Conservation (phyloP, 208 protist genomes). For the Trypanosoma scelopori region DNA sequence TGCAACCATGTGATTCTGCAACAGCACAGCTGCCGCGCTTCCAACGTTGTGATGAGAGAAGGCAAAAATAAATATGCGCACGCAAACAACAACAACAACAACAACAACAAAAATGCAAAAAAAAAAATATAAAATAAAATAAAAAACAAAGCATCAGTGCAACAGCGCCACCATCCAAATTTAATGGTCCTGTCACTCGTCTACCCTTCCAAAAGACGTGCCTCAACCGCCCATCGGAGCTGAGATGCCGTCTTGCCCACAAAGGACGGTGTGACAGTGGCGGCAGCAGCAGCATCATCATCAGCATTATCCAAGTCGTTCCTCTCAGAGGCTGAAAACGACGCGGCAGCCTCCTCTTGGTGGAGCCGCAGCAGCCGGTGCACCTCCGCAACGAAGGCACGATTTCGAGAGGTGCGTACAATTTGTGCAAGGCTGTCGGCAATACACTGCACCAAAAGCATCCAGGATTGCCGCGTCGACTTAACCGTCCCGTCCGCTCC, state of each 20-base stretch:
- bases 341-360: background rate
- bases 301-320: background rate
- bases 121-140: too few species aligned
- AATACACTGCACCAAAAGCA: conserved; percentile 46
- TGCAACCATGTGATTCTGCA: too few species aligned
- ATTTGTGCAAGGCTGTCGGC: conserved; percentile 63
- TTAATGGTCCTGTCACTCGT: background rate
- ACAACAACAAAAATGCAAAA: too few species aligned
- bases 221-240: conserved; percentile 33
- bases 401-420: conserved; percentile 44
- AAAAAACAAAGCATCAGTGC: too few species aligned
- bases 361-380: conserved; percentile 45
- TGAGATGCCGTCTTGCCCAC: conserved; percentile 12
- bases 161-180: background rate
- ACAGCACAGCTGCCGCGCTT: too few species aligned
- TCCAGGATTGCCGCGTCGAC: conserved; percentile 3
- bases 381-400: conserved; percentile 51
- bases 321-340: background rate
- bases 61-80: conserved; percentile 7
- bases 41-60: background rate
- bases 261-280: background rate
- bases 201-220: conserved; percentile 24
- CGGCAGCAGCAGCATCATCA: background rate
- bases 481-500: background rate
- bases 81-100: background rate